Evolutionary conservation across 2,329 filamentous ascomycete genomes (phyloP).

Genomic region (Periconia macrospinosa): DNA sequence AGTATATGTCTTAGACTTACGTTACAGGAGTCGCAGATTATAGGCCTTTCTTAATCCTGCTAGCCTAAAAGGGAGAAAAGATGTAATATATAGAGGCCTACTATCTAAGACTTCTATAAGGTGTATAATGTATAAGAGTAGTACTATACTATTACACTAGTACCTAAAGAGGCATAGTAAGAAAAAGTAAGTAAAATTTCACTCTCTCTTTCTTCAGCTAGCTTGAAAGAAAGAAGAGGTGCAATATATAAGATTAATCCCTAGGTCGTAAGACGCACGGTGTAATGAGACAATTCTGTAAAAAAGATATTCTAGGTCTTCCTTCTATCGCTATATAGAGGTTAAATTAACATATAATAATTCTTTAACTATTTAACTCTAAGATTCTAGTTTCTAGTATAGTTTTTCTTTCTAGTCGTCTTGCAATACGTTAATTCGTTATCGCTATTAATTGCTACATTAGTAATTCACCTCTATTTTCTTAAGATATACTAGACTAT

Average conservation of each 20-base stretch:
- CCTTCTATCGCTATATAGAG: slow-evolving; percentile 2
- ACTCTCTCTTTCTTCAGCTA: no score
- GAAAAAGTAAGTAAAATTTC: no score
- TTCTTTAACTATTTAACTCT: slow-evolving; percentile 4
- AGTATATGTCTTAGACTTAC: background rate
- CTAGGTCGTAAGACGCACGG: slow-evolving; percentile 5
- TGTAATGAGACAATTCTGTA: slow-evolving; percentile 3
- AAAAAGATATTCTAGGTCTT: slow-evolving; percentile 3
- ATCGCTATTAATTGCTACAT: slow-evolving; percentile 3
- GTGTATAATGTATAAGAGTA: no score
- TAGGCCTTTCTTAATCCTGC: no score
- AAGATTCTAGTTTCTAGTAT: slow-evolving; percentile 3
- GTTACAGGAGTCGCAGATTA: background rate
- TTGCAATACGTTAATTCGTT: slow-evolving; percentile 5
- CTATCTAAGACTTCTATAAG: no score
- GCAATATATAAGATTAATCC: background rate
- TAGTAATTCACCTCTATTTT: slow-evolving; percentile 6
- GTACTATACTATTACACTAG: no score
- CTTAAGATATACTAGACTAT: slow-evolving; percentile 2
- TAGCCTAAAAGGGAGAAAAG: no score
- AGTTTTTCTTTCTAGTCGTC: slow-evolving; percentile 3
- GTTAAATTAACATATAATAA: slow-evolving; percentile 3
- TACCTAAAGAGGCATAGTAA: no score
- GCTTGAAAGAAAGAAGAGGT: no score
- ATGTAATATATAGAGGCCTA: no score